Evolutionary conservation across 2,329 filamentous ascomycete species (phyloP), one percentile per base, ranked within the genome.

Genomic region (Aspergillus alliaceus): DNA sequence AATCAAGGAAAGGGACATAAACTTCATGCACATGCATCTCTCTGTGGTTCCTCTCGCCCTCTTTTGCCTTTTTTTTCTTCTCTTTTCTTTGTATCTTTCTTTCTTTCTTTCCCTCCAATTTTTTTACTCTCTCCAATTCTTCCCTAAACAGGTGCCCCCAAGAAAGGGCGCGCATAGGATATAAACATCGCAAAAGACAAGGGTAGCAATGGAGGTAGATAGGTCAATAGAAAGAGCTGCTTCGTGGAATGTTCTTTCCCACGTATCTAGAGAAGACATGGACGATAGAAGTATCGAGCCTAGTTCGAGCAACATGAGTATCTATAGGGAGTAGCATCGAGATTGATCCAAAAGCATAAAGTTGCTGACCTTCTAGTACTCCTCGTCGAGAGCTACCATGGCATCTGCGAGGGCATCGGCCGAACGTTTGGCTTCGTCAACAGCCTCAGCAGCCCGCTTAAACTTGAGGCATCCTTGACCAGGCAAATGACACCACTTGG

Each of bases 391-490:
- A 29, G 64, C 66, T 59, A 69, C 68, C 66, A 72, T 68, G 27
- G 69, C 69, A n/a, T 67, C 59, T 2, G 68, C 67, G 29, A 73
- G 66, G 32, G 67, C 69, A 51, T 72, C 69, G 46, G 68, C 66
- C 35, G 69, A 66, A 60, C 69, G 70, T 59, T 71, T 71, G 47
- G 71, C 66, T 31, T 83, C 76, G 66, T 86, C 80, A 70, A 89
- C 89, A 5, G 86, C 85, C 67, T 82, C 81, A 48, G 86, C 86
- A 31, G 87, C 86, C 66, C 89, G 86, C 62, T 80, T 80, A 64
- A 87, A 83, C 27, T 85, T 89, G 64, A 87, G 87, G 59, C 75
- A 76, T 29, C 67, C 65, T 54, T 74, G 66, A 20, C 70, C 74
- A 20, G 70, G 67, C 48, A 66, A 64, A 29, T 58, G 59, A 54